Evolutionary conservation across 345 rosid species (phyloP).

Genomic region (Orychophragmus violaceus): DNA sequence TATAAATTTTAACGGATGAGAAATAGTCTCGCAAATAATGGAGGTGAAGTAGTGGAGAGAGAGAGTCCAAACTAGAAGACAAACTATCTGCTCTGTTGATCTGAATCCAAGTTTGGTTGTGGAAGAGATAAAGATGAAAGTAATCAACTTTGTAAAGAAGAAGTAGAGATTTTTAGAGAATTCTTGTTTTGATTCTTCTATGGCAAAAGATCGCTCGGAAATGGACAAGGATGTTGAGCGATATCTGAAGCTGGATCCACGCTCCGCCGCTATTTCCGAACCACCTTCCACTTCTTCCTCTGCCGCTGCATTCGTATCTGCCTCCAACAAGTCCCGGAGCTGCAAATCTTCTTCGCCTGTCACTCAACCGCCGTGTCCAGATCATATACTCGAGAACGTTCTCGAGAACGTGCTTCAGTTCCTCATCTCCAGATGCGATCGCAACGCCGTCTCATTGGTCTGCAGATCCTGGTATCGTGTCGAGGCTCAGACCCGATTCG

Average conservation of each 20-base stretch:
- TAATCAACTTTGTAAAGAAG: neutral
- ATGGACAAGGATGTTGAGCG: slow-evolving; percentile 57
- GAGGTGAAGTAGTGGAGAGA: slow-evolving; percentile 38
- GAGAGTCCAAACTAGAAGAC: neutral
- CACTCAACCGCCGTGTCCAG: slow-evolving; percentile 26
- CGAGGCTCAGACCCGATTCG: neutral
- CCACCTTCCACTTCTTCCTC: slow-evolving; percentile 15
- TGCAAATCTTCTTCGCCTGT: slow-evolving; percentile 11
- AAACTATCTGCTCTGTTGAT: neutral
- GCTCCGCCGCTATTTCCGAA: no score
- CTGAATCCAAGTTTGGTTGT: neutral
- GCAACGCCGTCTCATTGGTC: slow-evolving; percentile 83
- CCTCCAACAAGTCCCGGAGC: slow-evolving; percentile 26
- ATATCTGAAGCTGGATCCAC: slow-evolving; percentile 39
- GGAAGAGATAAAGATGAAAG: neutral
- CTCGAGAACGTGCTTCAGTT: slow-evolving; percentile 80
- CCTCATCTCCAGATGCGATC: slow-evolving; percentile 64
- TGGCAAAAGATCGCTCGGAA: slow-evolving; percentile 24
- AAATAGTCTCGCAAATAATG: slow-evolving; percentile 49
- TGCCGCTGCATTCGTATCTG: no score
- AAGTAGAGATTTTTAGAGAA: neutral
- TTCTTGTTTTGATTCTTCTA: neutral
- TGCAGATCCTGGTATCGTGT: slow-evolving; percentile 76
- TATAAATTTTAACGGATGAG: neutral
- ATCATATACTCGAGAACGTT: slow-evolving; percentile 74